Evolutionary conservation across 371 early-diverging fungal species (phyloP), one percentile per base, ranked within the genome.

Genomic region (Mucor mucedo): DNA sequence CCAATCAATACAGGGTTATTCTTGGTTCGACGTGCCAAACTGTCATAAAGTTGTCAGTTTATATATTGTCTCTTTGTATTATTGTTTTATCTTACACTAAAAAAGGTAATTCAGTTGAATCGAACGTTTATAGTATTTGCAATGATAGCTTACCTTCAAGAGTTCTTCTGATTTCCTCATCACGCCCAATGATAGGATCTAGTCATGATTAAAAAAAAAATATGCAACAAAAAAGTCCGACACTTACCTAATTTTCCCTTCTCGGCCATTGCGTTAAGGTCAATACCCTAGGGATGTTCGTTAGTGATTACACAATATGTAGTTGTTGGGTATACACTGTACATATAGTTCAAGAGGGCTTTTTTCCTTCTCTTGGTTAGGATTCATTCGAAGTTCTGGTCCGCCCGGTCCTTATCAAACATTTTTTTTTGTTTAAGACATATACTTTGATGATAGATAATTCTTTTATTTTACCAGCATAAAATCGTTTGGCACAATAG

Each of bases 1-100:
- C 95, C 97, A 33, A 95, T 93, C 52, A 96, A 76, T 14, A 95
- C 92, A 11, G 95, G 95, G 69, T 95, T 95, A 71, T 94, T 93
- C 65, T 98, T 98, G 28, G 92, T 95, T 79, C 91, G 80, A 44
- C 94, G 88, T 9, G 92, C 81, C 64, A 88, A 63, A 7, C 78
- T 78, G 65, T 14, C 32, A 4, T 3, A 16, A 1, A 47, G 55
- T 47, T 50, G 10, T 30, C 9, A 39, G 13, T 49, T 2, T 28
- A 14, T 16, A n/a, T 11, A 41, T 39, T 35, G 35, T 35, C 11
- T 21, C 30, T 30, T 16, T 9, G 9, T 21, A 38, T 1, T 3
- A 42, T 5, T 57, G 3, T 6, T 27, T 2, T 33, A 61, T 45
- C 61, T 68, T 69, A 73, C 72, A 77, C 70, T 76, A 70, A 6